phyloP scores from a whole-genome alignment of 345 rosid species.

The Mercurialis annua region DNA sequence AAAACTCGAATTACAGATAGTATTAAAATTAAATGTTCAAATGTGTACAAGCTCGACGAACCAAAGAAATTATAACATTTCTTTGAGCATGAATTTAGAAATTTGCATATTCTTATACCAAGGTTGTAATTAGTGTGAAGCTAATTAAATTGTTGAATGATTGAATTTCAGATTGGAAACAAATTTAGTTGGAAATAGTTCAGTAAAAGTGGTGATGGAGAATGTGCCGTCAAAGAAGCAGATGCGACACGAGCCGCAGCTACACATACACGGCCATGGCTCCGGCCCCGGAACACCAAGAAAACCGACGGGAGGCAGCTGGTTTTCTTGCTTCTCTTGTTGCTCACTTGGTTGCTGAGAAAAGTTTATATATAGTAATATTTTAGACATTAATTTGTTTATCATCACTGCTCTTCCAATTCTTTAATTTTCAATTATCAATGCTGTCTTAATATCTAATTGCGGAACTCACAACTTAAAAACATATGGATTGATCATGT shows the following conservation, averaged over 20 bases:
- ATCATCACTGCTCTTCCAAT: too few species aligned
- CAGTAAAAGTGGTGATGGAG: constrained; percentile 12
- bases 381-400: too few species aligned
- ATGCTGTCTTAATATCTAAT: too few species aligned
- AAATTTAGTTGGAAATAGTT: constrained; percentile 19
- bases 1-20: too few species aligned
- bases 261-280: constrained; percentile 10
- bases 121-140: background rate
- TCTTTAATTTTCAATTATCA: too few species aligned
- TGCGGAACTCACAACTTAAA: too few species aligned
- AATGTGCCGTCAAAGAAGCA: constrained; percentile 10
- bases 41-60: too few species aligned
- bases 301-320: constrained; percentile 21
- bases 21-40: too few species aligned
- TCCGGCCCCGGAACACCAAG: constrained; percentile 16
- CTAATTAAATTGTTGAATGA: background rate
- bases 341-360: constrained; percentile 30
- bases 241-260: constrained; percentile 7
- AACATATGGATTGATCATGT: too few species aligned
- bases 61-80: too few species aligned
- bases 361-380: background rate
- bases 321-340: constrained; percentile 60
- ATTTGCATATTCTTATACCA: too few species aligned
- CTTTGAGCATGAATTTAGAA: too few species aligned
- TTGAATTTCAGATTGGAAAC: constrained; percentile 36